phyloP scores from a whole-genome alignment of 345 rosid species.

The Eucalyptus cloeziana region DNA sequence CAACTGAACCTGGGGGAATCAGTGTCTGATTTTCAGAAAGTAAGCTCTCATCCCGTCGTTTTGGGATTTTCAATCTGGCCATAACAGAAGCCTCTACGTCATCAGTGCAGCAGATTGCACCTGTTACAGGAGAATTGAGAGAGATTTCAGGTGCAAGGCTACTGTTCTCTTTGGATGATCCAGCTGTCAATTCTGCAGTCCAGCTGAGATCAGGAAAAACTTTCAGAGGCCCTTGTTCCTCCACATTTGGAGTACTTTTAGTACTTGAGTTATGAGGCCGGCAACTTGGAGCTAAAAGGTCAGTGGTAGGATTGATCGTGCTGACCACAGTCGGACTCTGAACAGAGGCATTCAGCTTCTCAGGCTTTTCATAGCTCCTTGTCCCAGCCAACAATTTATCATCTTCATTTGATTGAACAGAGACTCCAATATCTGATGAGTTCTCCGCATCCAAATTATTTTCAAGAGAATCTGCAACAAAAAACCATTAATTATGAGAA shows the following conservation, averaged over 20 bases:
- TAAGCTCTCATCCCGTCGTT: slow-evolving; percentile 7
- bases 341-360: background rate
- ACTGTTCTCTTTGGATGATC: background rate
- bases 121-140: background rate
- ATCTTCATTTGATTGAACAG: background rate
- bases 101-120: background rate
- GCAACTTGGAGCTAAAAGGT: background rate
- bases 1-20: background rate
- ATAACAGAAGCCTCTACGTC: slow-evolving; percentile 19
- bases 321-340: background rate
- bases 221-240: background rate
- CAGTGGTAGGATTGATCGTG: background rate
- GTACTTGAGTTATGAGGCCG: background rate
- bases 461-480: background rate
- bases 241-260: background rate
- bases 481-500: background rate
- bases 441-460: background rate
- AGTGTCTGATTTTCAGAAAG: background rate
- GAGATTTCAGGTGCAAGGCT: background rate
- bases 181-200: background rate
- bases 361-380: background rate
- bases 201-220: background rate
- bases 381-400: background rate
- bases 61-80: slow-evolving; percentile 31
- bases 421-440: background rate